Evolutionary conservation across 441 rosid genomes (phyloP), one percentile per base, ranked within the genome.

Genomic region (Manihot esculenta): DNA sequence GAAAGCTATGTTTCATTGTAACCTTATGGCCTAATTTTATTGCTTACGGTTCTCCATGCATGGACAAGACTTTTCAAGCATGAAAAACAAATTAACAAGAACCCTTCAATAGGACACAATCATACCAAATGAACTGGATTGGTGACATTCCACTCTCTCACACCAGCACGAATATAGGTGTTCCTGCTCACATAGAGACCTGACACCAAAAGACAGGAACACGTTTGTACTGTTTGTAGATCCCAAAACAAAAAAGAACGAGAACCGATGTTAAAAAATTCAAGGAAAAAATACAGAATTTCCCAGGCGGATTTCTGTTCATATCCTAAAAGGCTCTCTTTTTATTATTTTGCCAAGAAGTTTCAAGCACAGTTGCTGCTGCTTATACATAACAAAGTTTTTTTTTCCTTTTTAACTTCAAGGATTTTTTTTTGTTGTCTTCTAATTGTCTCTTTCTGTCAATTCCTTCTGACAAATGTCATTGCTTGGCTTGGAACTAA

Each of bases 161-260:
- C 84, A 60, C 97, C 99, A 68, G 90, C 82, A 44, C 91, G 94
- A 50, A 94, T 88, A 81, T 92, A 94, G 51, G 98, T 92, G 70
- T 94, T 94, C 74, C 96, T 87, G 79, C 99, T 94, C 78, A 92
- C 98, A 63, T 92, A 94, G 42, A 94, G 85, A 78, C 99, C 99
- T 94, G 77, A 55, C 26, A 79, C 64, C 11, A 56, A 73, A 83
- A 73, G 61, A 64, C 21, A 68, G 60, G 69, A 68, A 68, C 26
- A 30, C n/a, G 38, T 56, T 59, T 61, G 59, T 61, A 64, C 23
- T 53, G 68, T 60, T 26, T 33, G 38, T 44, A 54, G 58, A 67
- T 47, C 53, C 41, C 24, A 56, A 56, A 53, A 18, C 17, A 27
- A 66, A 67, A 62, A 33, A 62, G 26, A 56, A 26, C 64, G 48